Conservation (phyloP, 345 rosid species). For the Hibiscus tridactylites region DNA sequence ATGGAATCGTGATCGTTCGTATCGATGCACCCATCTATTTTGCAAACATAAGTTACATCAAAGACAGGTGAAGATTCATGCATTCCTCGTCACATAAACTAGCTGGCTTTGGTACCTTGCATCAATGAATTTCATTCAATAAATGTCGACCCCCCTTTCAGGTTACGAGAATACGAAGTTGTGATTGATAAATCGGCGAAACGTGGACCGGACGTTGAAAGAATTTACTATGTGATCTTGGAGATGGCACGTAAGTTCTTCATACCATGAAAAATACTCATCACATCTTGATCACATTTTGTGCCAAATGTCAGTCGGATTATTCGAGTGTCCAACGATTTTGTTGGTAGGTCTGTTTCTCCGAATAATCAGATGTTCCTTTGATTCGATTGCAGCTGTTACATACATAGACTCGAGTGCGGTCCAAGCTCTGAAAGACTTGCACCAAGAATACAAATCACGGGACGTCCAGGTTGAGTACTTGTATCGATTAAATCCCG, state of each 20-base stretch:
- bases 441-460: constrained; percentile 79
- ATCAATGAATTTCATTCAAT: neutral
- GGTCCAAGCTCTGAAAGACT: constrained; percentile 86
- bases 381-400: constrained; percentile 45
- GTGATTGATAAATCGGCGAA: constrained; percentile 60
- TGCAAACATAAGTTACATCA: constrained; percentile 89
- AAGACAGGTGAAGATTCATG: constrained; percentile 55
- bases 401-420: constrained; percentile 88
- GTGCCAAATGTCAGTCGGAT: neutral
- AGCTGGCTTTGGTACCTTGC: neutral
- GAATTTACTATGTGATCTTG: constrained; percentile 70
- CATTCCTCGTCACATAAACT: constrained; percentile 7
- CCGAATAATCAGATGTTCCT: neutral
- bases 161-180: constrained; percentile 84
- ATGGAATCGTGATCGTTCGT: constrained; percentile 89
- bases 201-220: constrained; percentile 83
- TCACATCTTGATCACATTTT: neutral
- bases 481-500: neutral
- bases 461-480: constrained; percentile 65
- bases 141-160: constrained; percentile 22
- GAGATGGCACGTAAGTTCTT: constrained; percentile 89
- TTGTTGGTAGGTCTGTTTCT: neutral
- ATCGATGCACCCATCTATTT: constrained; percentile 92
- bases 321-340: neutral
- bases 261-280: neutral